phyloP scores from a whole-genome alignment of 257 asterid species.

The Nicotiana otophora region DNA sequence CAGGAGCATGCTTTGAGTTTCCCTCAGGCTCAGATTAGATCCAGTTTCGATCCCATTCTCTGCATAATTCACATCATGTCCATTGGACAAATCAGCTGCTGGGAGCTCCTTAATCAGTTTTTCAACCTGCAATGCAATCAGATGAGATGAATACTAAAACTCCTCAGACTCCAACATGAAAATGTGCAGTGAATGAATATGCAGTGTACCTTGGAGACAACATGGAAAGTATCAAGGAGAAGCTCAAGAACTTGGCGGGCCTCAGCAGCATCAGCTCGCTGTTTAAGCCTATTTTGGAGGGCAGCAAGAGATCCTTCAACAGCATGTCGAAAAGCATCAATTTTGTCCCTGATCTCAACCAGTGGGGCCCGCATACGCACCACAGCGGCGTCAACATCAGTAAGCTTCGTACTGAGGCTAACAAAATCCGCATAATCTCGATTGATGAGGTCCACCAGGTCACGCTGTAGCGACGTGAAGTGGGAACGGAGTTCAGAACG shows the following conservation, averaged over 20 bases:
- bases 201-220: conserved; percentile 56
- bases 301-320: conserved; percentile 69
- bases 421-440: conserved; percentile 90
- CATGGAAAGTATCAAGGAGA: conserved; percentile 90
- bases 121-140: conserved; percentile 33
- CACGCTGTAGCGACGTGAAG: conserved; percentile 58
- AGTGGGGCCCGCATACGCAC: conserved; percentile 98
- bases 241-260: conserved; percentile 85
- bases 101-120: conserved; percentile 89
- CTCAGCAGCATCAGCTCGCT: conserved; percentile 75
- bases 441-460: conserved; percentile 86
- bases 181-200: too few species aligned
- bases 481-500: conserved; percentile 83
- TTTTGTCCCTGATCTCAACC: conserved; percentile 83
- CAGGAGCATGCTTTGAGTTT: conserved; percentile 93
- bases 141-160: too few species aligned
- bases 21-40: conserved; percentile 67
- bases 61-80: conserved; percentile 27
- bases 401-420: conserved; percentile 87
- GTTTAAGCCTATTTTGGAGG: conserved; percentile 68
- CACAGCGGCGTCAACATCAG: conserved; percentile 79
- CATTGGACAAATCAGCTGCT: conserved; percentile 64
- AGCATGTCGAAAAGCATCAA: conserved; percentile 55
- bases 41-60: conserved; percentile 63
- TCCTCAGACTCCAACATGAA: too few species aligned